Evolutionary conservation across 768 basidiomycete genomes (phyloP), one percentile per base, ranked within the genome.

Genomic region (Lentinula lateritia): DNA sequence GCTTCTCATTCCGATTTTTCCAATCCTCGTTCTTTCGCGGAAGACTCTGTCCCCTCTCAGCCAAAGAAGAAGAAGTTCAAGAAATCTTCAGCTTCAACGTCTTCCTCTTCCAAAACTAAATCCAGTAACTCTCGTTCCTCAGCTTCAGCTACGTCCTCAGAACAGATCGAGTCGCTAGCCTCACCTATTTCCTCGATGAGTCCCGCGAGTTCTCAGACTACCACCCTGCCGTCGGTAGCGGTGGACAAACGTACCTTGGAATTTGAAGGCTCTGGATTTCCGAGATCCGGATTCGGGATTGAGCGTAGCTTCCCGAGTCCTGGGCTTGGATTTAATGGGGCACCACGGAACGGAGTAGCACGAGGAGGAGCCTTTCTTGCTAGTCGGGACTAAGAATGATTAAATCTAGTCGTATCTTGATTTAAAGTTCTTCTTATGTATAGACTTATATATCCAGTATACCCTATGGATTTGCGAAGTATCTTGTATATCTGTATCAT

Each of bases 1-100:
- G 18, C 41, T 0, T 86, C 86, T 4, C 81, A 4, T 84, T 83
- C 0, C 50, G 73, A 32, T 78, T 79, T 28, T 63, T 66, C 36
- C 67, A 69, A 28, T 69, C 67, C 18, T 56, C 66, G 52, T 57
- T 58, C n/a, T 72, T 72, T 58, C 68, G 69, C 53, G 68, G 70
- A 46, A 65, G n/a, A 54, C 39, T n/a, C 32, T 67, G 41, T 70
- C 66, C 34, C 20, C n/a, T 53, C 62, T 16, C 1, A 36, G 32
- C 53, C 58, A 34, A 50, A 50, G 23, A n/a, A 58, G 56, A 55
- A 53, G n/a, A 50, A 60, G 45, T 58, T 63, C 60, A 16, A 52
- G 36, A 59, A 50, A 18, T 52, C 46, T 46, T 54, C 52, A 35
- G 35, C 3, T 63, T 59, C 38, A 50, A 53, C 36, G 56, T 66